A percentile compares a stretch with the other conserved stretches of the same genome.
phyloP scores from a whole-genome alignment of 805 yeast species.

The Sugiyamaella smithiae region DNA sequence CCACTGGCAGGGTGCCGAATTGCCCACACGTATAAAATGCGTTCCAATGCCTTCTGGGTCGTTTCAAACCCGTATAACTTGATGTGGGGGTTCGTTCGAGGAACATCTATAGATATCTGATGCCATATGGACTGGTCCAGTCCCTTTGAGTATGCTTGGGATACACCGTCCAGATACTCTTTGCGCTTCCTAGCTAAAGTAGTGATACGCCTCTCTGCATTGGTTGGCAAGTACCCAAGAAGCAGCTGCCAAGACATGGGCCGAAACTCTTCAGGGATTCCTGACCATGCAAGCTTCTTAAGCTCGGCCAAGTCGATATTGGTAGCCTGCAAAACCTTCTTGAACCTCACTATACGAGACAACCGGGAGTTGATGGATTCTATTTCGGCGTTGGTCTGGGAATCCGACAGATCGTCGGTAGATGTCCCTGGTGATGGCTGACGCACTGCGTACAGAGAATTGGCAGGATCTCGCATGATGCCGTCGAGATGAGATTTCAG shows the following conservation, averaged over 20 bases:
- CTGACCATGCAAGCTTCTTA: constrained; percentile 87
- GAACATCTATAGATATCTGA: constrained; percentile 92
- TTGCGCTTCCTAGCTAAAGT: constrained; percentile 76
- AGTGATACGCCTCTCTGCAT: constrained; percentile 66
- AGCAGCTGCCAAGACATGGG: constrained; percentile 87
- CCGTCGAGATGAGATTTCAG: constrained; percentile 27
- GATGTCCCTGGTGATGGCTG: constrained; percentile 8
- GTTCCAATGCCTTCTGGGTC: constrained; percentile 77
- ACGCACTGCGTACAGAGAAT: constrained; percentile 29
- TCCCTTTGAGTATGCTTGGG: constrained; percentile 57
- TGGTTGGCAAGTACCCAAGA: constrained; percentile 87
- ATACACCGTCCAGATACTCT: constrained; percentile 76
- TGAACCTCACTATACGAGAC: constrained; percentile 65
- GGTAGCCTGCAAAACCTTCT: constrained; percentile 51
- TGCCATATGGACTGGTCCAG: constrained; percentile 85
- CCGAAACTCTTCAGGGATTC: constrained; percentile 78
- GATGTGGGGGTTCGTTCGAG: constrained; percentile 86
- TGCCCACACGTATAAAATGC: constrained; percentile 89
- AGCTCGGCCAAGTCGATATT: constrained; percentile 66
- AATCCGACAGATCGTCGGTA: constrained; percentile 21
- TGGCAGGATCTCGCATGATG: constrained; percentile 28
- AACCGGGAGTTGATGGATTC: constrained; percentile 58
- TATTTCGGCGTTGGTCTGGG: constrained; percentile 43
- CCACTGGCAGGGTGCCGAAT: constrained; percentile 97
- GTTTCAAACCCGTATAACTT: constrained; percentile 63